Conservation (phyloP, 768 basidiomycete genomes). For the Tremella mesenterica region DNA sequence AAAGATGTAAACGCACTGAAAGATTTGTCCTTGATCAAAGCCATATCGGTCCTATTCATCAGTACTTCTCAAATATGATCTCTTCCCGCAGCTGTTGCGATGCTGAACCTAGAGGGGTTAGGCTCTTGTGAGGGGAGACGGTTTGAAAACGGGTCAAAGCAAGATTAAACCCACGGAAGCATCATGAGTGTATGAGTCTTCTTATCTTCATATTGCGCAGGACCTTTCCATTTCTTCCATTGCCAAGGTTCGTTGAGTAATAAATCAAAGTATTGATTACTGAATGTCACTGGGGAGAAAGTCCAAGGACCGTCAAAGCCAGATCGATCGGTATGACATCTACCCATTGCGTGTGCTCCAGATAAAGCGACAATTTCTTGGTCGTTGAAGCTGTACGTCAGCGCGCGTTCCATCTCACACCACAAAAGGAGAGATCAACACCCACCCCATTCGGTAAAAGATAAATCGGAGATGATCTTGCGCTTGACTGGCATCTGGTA, state of each 20-base stretch:
- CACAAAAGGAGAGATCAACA: neutral
- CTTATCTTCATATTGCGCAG: slow-evolving; percentile 91
- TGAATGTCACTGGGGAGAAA: slow-evolving; percentile 59
- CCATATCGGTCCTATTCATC: slow-evolving; percentile 82
- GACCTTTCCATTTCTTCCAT: slow-evolving; percentile 84
- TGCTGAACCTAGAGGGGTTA: no score
- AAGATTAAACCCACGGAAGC: slow-evolving; percentile 61
- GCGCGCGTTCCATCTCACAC: neutral
- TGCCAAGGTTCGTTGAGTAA: slow-evolving; percentile 76
- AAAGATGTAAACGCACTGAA: slow-evolving; percentile 88
- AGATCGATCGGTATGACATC: slow-evolving; percentile 64
- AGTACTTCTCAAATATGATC: no score
- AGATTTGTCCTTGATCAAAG: slow-evolving; percentile 75
- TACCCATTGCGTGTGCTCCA: slow-evolving; percentile 90
- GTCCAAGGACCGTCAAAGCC: slow-evolving; percentile 51
- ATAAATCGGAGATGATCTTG: slow-evolving; percentile 76
- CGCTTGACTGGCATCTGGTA: slow-evolving; percentile 67
- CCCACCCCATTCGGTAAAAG: slow-evolving; percentile 79
- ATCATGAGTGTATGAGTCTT: slow-evolving; percentile 84
- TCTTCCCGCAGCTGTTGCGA: slow-evolving; percentile 6
- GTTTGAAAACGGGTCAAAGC: neutral
- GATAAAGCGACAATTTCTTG: slow-evolving; percentile 93
- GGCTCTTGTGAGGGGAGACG: no score
- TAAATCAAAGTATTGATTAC: slow-evolving; percentile 50
- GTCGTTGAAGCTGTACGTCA: slow-evolving; percentile 64